Percentiles rank a stretch among this genome's conserved stretches.
Evolutionary conservation across 495 filamentous ascomycete genomes (phyloP).

Genomic region (Lasiosphaeria miniovina): DNA sequence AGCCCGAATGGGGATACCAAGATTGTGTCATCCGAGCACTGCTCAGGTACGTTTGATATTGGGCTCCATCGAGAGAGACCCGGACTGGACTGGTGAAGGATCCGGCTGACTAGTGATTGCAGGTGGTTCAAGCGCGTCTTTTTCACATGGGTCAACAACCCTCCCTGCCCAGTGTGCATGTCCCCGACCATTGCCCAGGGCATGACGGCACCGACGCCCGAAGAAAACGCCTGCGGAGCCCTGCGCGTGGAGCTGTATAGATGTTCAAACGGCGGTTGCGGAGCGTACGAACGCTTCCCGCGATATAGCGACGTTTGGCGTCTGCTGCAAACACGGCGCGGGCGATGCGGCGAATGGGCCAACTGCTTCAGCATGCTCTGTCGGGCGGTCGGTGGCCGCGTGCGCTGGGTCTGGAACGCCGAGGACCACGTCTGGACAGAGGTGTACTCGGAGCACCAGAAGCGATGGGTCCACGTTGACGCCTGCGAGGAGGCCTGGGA

Average conservation of each 20-base stretch:
- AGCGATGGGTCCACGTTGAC: conserved; percentile 96
- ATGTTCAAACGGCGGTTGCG: conserved; percentile 69
- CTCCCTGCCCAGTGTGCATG: conserved; percentile 73
- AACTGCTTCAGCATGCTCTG: conserved; percentile 99
- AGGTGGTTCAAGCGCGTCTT: conserved; percentile 97
- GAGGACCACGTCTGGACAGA: conserved; percentile 99
- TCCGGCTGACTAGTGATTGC: conserved; percentile 24
- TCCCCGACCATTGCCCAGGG: conserved; percentile 81
- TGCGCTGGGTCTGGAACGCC: conserved; percentile 97
- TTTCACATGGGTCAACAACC: conserved; percentile 97
- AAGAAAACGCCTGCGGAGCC: conserved; percentile 85
- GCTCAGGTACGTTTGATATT: conserved; percentile 57
- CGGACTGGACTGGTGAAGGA: neutral
- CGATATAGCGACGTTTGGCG: conserved; percentile 96
- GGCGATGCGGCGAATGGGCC: conserved; percentile 92
- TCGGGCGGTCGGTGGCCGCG: conserved; percentile 82
- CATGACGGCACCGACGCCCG: conserved; percentile 77
- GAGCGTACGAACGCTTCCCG: conserved; percentile 81
- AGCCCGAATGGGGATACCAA: conserved; percentile 95
- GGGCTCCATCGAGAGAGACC: neutral
- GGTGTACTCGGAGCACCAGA: conserved; percentile 90
- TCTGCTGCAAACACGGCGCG: conserved; percentile 76
- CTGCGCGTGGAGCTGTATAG: conserved; percentile 84
- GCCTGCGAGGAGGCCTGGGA: conserved; percentile 95
- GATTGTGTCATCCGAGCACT: conserved; percentile 93